Base-by-base conservation (phyloP, 192 early-diverging fungal genomes). In the Chytriomyces confervae region DNA sequence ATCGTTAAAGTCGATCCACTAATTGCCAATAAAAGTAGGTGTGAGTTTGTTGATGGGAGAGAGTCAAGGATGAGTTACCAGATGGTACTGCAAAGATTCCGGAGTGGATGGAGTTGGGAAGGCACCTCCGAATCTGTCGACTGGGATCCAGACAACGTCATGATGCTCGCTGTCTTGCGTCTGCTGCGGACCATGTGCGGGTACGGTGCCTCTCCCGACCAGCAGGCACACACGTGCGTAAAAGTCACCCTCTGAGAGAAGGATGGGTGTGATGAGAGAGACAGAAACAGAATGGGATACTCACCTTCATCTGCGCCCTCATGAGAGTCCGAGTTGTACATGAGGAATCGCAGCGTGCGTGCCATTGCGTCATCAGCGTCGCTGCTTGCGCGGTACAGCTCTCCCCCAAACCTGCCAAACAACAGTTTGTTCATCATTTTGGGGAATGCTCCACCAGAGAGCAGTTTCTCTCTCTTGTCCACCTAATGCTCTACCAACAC, bases 41-140 rank as follows among this genome's bases (percentile, higher is more conserved):
- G 36, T 36, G 36, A 36, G 36, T 36, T 36, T 36, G 36, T 36
- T 36, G 36, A 36, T 36, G 36, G n/a, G 4, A 36, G 36, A 36
- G 79, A 69, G 36, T 81, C 77, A 50, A 61, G 16, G 77, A 69
- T 49, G 57, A 57, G 3, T 78, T 11, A 50, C 29, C n/a, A 62
- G 78, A 70, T 69, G 66, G 36, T 36, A 43, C 23, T 36, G 66
- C 45, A 69, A 23, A 18, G 75, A 13, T 5, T 18, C 20, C 9
- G 7, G 9, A 24, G 62, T 11, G 20, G 63, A 9, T 8, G 75
- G 13, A 4, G 64, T 60, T 9, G 61, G 63, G 67, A 84, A 84
- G 3, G 80, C 82, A 9, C 82, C 82, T 0, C 82, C 82, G 64
- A 84, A 84, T 2, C 69, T 36, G 61, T 84, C 82, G 51, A n/a